phyloP scores from a whole-genome alignment of 495 filamentous ascomycete species.

The Penicillium chermesinum region DNA sequence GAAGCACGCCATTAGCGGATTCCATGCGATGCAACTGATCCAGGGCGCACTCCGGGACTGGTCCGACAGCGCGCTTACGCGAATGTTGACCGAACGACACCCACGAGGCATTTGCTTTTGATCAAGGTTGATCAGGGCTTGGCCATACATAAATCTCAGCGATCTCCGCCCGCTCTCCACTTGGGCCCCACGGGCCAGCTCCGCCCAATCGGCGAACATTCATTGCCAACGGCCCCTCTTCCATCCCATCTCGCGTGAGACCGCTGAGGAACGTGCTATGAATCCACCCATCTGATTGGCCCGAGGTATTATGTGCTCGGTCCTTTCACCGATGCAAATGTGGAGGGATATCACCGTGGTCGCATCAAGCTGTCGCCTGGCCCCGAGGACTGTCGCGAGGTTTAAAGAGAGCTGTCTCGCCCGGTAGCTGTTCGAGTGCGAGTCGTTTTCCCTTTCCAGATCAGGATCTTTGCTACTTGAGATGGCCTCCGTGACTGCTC shows the following conservation, averaged over 20 bases:
- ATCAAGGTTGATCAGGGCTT: too few species aligned
- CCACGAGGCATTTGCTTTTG: too few species aligned
- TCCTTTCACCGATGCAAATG: background rate
- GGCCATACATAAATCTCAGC: background rate
- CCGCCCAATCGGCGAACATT: background rate
- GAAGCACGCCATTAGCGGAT: too few species aligned
- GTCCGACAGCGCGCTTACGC: too few species aligned
- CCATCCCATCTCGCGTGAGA: background rate
- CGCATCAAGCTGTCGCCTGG: background rate
- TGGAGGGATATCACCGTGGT: background rate
- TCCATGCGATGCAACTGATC: too few species aligned
- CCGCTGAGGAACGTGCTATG: background rate
- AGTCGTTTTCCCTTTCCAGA: background rate
- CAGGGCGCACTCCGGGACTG: too few species aligned
- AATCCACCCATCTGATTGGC: background rate
- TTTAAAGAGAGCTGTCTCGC: background rate
- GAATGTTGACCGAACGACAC: too few species aligned
- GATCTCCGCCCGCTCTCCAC: background rate
- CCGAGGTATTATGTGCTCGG: background rate
- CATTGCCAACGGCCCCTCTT: background rate
- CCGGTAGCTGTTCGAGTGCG: background rate
- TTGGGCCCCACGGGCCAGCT: background rate
- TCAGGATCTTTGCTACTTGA: background rate
- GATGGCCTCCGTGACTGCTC: constrained; percentile 4
- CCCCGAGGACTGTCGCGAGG: background rate